Conservation (phyloP, 2,329 filamentous ascomycete genomes). For the Ophiocordyceps camponoti-leonardi region DNA sequence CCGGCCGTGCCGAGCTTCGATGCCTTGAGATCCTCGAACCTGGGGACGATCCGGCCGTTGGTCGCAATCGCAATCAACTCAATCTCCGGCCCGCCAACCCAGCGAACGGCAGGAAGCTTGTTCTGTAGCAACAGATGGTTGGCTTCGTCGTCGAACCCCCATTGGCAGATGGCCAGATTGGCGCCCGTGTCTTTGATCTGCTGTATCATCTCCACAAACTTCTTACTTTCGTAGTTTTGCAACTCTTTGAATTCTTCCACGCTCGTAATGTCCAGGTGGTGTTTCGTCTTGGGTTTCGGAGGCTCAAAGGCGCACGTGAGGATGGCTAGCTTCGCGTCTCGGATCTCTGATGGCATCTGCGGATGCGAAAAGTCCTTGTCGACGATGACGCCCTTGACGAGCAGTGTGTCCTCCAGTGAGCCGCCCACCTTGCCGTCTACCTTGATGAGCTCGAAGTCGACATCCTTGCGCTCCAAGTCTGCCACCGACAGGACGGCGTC, state of each 20-base stretch:
- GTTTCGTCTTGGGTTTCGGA: conserved; percentile 98
- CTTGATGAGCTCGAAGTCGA: conserved; percentile 98
- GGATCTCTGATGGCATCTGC: conserved; percentile 93
- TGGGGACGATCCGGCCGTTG: conserved; percentile 90
- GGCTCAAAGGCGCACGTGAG: conserved; percentile 96
- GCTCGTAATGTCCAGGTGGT: conserved; percentile 92
- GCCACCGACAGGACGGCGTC: conserved; percentile 94
- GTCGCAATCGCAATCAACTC: conserved; percentile 97
- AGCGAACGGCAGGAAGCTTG: conserved; percentile 84
- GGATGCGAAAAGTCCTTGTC: conserved; percentile 99
- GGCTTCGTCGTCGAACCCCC: conserved; percentile 98
- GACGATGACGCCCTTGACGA: conserved; percentile 95
- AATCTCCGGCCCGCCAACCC: conserved; percentile 96
- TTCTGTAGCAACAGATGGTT: conserved; percentile 96
- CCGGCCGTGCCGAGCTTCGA: conserved; percentile 87
- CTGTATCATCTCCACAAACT: conserved; percentile 97
- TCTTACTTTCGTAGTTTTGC: conserved; percentile 86
- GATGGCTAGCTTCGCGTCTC: conserved; percentile 92
- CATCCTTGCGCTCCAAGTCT: conserved; percentile 88
- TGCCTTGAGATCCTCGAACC: conserved; percentile 83
- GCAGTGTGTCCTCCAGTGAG: conserved; percentile 75
- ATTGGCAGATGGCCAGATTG: conserved; percentile 96
- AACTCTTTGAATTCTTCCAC: conserved; percentile 98
- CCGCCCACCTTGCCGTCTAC: conserved; percentile 97
- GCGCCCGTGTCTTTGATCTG: conserved; percentile 96